Percentiles rank a stretch among this genome's conserved stretches.
Evolutionary conservation across 176 grass and related monocot genomes (phyloP).

Genomic region (Oropetium thomaeum): DNA sequence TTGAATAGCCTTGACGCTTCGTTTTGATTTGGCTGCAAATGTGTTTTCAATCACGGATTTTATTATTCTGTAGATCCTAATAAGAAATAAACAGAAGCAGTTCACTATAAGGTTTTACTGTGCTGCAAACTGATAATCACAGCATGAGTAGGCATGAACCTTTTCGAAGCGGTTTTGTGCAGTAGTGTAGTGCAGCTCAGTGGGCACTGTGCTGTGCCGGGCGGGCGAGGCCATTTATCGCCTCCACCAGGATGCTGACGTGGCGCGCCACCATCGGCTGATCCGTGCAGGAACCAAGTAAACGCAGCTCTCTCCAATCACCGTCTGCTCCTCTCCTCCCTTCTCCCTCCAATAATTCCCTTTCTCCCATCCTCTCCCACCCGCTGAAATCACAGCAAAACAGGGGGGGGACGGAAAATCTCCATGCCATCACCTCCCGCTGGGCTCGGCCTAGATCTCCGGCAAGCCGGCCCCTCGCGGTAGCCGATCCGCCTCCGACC

Average conservation of each 20-base stretch:
- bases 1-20: not conserved
- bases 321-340: not conserved
- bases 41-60: not conserved
- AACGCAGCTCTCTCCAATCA: constrained; percentile 23
- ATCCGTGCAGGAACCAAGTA: constrained; percentile 24
- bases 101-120: not conserved
- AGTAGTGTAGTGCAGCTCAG: not conserved
- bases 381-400: not conserved
- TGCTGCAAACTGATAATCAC: not conserved
- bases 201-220: constrained; percentile 23
- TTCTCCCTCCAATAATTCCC: constrained; percentile 51
- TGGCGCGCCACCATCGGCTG: constrained; percentile 32
- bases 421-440: constrained; percentile 24
- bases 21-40: not conserved
- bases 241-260: constrained; percentile 8
- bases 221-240: constrained; percentile 38
- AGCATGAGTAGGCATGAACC: not conserved
- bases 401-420: not conserved
- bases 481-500: constrained; percentile 1
- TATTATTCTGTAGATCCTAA: not conserved
- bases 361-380: constrained; percentile 17
- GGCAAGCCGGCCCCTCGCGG: not conserved
- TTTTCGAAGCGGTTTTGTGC: not conserved
- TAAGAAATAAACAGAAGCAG: not conserved
- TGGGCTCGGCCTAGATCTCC: constrained; percentile 32